Base-by-base conservation (phyloP, 768 basidiomycete genomes). In the Auriscalpium microsporum region DNA sequence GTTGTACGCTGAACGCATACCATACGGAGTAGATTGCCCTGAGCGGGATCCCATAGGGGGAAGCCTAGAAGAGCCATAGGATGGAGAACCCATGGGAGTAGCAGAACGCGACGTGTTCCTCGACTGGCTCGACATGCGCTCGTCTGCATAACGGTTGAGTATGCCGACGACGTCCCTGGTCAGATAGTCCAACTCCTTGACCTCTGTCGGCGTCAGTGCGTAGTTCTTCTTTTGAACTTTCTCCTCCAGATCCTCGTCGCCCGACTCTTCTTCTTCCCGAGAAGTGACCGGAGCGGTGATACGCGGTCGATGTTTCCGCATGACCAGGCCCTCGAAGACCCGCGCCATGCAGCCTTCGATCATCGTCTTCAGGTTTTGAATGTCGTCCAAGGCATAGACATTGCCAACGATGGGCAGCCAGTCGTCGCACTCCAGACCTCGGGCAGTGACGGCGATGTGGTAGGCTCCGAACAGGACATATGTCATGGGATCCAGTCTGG, bases 381-480 rank as follows among this genome's bases (percentile, higher is more conserved):
- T 73, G 59, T 92, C 84, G 65, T 94, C 90, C 63, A 96, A 70
- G 1, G 82, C 80, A 62, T 86, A 77, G 50, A 85, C 62, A 58
- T 85, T 80, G 42, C 89, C 89, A 38, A 85, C 76, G 47, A 94
- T 78, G 19, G 93, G 90, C 10, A 97, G 72, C 94, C 94, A 97
- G 45, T 81, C 83, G 64, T 97, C 94, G 64, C 91, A 94, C 64
- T 87, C 84, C 50, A 97, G 68, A 7, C 92, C 90, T 16, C 79
- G 77, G 40, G 82, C 78, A 0, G 80, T 80, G 44, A 87, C 82
- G 57, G 80, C 71, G 34, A 94, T 77, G 50, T 84, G 79, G 68
- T 90, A 83, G 0, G 92, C 93, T 7, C 94, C 94, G 63, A 97
- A 95, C 10, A 97, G 76, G 68, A 95, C 77, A 67, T 94, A 95